Evolutionary conservation across 2,329 filamentous ascomycete genomes (phyloP).

Genomic region (Diplocarpon rosae): DNA sequence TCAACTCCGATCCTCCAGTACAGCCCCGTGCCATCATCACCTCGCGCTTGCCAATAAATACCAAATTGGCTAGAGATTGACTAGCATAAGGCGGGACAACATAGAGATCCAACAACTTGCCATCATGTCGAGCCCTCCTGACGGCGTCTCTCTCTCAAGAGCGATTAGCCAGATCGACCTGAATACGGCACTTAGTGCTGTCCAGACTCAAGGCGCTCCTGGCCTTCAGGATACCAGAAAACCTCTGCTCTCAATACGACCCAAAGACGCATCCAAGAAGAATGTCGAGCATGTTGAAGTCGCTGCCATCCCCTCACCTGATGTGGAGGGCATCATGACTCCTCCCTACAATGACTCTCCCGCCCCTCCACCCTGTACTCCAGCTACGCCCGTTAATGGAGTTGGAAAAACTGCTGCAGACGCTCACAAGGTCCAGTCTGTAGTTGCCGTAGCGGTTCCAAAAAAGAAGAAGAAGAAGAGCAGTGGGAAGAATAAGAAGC

Average conservation of each 20-base stretch:
- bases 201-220: slow-evolving; percentile 1
- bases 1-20: not conserved
- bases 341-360: slow-evolving; percentile 8
- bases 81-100: not conserved
- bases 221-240: slow-evolving; percentile 13
- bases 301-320: slow-evolving; percentile 3
- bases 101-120: not conserved
- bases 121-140: slow-evolving; percentile 5
- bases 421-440: too few relatives aligned
- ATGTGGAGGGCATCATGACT: slow-evolving; percentile 9
- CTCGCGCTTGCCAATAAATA: not conserved
- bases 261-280: not conserved
- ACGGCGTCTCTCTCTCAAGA: slow-evolving; percentile 12
- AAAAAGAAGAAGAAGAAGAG: slow-evolving; percentile 33
- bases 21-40: not conserved
- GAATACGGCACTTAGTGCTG: slow-evolving; percentile 8
- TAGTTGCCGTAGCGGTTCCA: not conserved
- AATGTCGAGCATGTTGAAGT: slow-evolving; percentile 10
- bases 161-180: slow-evolving; percentile 21
- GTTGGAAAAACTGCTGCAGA: not conserved
- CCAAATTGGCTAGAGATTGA: slow-evolving; percentile 1
- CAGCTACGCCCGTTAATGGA: slow-evolving; percentile 4
- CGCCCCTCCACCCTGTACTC: slow-evolving; percentile 15
- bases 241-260: slow-evolving; percentile 13
- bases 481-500: slow-evolving; percentile 25